Conservation (phyloP, 2,329 filamentous ascomycete species). For the Macroventuria anomochaeta region DNA sequence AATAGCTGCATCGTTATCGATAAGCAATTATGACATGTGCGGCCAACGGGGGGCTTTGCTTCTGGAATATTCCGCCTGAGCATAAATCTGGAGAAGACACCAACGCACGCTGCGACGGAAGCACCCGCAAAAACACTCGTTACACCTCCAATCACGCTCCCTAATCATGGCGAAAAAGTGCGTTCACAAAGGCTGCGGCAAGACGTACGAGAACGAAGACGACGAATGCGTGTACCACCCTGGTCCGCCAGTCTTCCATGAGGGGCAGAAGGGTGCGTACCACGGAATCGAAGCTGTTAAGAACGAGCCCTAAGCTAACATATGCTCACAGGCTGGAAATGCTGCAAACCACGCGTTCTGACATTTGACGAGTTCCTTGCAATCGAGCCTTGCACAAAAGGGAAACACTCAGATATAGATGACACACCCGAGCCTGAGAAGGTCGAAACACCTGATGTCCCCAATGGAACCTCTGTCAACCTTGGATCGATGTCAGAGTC, state of each 20-base stretch:
- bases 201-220: slow-evolving; percentile 79
- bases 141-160: background rate
- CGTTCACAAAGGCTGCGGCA: slow-evolving; percentile 95
- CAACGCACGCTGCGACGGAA: slow-evolving; percentile 18
- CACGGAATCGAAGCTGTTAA: background rate
- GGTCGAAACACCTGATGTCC: slow-evolving; percentile 57
- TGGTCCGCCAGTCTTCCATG: slow-evolving; percentile 89
- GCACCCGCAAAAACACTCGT: slow-evolving; percentile 9
- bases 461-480: slow-evolving; percentile 42
- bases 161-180: slow-evolving; percentile 77
- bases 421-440: slow-evolving; percentile 63
- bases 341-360: slow-evolving; percentile 94
- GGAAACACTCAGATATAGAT: slow-evolving; percentile 90
- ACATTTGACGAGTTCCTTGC: slow-evolving; percentile 98
- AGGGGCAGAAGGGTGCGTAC: slow-evolving; percentile 88
- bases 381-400: slow-evolving; percentile 90
- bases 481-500: slow-evolving; percentile 41
- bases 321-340: slow-evolving; percentile 83
- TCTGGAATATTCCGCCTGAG: slow-evolving; percentile 47
- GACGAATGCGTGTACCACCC: slow-evolving; percentile 93
- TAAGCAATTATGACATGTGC: slow-evolving; percentile 14
- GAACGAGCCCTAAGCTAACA: slow-evolving; percentile 13
- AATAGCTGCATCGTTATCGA: slow-evolving; percentile 3
- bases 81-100: slow-evolving; percentile 24
- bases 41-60: slow-evolving; percentile 17